A percentile compares a stretch with the other conserved stretches of the same genome.
These are phyloP conservation scores for Stemphylium lycopersici DNA, from an alignment of 2,329 filamentous ascomycete species.

Conservation along the genomic window DNA sequence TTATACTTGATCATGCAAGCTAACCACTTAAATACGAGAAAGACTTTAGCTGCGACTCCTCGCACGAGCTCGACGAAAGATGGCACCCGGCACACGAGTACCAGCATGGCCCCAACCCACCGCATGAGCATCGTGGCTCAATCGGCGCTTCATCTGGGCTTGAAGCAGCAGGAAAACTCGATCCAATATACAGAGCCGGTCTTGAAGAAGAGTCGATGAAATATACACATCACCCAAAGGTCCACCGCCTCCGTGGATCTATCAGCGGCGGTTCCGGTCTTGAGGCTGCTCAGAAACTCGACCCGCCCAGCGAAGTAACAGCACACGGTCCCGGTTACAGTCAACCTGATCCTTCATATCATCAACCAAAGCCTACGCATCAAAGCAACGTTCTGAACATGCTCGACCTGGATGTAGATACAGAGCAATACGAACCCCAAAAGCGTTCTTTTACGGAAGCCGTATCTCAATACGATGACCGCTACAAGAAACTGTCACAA, in stretches of 20 bases:
- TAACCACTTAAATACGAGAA: neutral
- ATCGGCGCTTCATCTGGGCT: slow-evolving; percentile 12
- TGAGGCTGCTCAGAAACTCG: slow-evolving; percentile 17
- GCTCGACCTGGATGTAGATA: neutral
- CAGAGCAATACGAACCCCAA: neutral
- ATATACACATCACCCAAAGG: slow-evolving; percentile 8
- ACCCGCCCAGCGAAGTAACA: slow-evolving; percentile 7
- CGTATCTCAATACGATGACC: neutral
- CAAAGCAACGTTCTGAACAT: slow-evolving; percentile 6
- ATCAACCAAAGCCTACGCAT: slow-evolving; percentile 13
- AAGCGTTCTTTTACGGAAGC: slow-evolving; percentile 1
- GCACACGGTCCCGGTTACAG: slow-evolving; percentile 8
- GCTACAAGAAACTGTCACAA: neutral
- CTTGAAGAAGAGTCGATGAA: slow-evolving; percentile 13
- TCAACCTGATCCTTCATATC: slow-evolving; percentile 1
- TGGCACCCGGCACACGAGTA: slow-evolving; percentile 1
- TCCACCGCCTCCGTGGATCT: slow-evolving; percentile 15
- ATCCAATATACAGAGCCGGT: slow-evolving; percentile 14
- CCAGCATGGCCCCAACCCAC: neutral
- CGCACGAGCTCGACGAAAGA: slow-evolving; percentile 3
- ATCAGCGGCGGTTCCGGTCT: slow-evolving; percentile 13
- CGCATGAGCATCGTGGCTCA: slow-evolving; percentile 23
- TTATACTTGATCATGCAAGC: neutral
- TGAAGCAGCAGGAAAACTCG: slow-evolving; percentile 21
- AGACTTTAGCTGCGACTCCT: slow-evolving; percentile 6